Percentiles rank a stretch among this genome's conserved stretches.
These are phyloP conservation scores for Mycena sp. DNA, from an alignment of 1,284 basidiomycete species.

Conservation along the genomic window DNA sequence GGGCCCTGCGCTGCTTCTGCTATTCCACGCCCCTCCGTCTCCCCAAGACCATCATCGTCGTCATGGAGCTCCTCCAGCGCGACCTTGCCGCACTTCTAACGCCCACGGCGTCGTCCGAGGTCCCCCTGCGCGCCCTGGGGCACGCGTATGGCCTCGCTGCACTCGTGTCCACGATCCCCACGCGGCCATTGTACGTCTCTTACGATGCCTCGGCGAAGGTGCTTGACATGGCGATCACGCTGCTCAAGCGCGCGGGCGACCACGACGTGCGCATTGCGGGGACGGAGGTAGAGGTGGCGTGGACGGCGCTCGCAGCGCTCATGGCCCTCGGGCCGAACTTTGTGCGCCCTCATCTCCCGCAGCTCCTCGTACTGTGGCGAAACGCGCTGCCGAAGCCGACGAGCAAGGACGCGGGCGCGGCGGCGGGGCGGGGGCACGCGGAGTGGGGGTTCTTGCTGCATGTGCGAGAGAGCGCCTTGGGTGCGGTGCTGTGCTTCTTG, in stretches of 20 bases:
- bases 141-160: slow-evolving; percentile 91
- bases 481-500: slow-evolving; percentile 90
- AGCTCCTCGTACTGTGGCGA: slow-evolving; percentile 94
- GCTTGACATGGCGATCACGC: slow-evolving; percentile 89
- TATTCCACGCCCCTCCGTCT: slow-evolving; percentile 88
- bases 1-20: slow-evolving; percentile 92
- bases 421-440: slow-evolving; percentile 69
- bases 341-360: slow-evolving; percentile 90
- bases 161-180: slow-evolving; percentile 86
- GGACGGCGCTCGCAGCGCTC: slow-evolving; percentile 91
- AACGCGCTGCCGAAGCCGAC: slow-evolving; percentile 97
- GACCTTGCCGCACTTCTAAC: slow-evolving; percentile 79
- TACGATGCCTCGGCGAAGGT: slow-evolving; percentile 94
- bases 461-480: slow-evolving; percentile 91
- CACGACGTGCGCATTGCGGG: slow-evolving; percentile 87
- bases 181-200: slow-evolving; percentile 92
- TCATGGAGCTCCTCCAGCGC: slow-evolving; percentile 85
- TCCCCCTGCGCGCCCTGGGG: slow-evolving; percentile 80
- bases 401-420: slow-evolving; percentile 77
- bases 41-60: slow-evolving; percentile 78
- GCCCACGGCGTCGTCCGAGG: slow-evolving; percentile 78
- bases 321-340: slow-evolving; percentile 96
- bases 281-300: slow-evolving; percentile 93
- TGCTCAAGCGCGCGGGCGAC: slow-evolving; percentile 91
- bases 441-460: slow-evolving; percentile 96